These are phyloP conservation scores for Paecilomyces variotii DNA, from an alignment of 2,329 filamentous ascomycete genomes.

Conservation along the genomic window DNA sequence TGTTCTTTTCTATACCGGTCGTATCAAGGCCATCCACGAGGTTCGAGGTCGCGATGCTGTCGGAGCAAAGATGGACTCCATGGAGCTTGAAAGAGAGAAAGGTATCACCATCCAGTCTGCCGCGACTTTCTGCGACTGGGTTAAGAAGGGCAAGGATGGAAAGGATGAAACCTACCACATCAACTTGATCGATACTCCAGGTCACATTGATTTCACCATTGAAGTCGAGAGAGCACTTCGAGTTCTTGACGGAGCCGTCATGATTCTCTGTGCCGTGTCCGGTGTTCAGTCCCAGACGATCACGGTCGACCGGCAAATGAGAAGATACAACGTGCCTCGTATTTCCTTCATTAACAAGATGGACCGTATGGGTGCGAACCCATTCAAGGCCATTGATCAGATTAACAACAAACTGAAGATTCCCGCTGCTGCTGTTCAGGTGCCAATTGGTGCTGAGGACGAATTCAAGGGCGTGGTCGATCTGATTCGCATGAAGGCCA, in stretches of 20 bases:
- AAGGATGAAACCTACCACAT: conserved; percentile 90
- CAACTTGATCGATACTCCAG: conserved; percentile 97
- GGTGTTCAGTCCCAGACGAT: conserved; percentile 98
- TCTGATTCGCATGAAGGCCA: conserved; percentile 80
- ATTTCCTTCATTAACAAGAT: conserved; percentile 99
- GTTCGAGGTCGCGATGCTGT: conserved; percentile 83
- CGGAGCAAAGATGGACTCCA: conserved; percentile 99
- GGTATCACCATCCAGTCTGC: conserved; percentile 99
- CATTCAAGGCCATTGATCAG: conserved; percentile 94
- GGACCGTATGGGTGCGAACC: conserved; percentile 97
- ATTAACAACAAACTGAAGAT: conserved; percentile 96
- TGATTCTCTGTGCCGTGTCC: conserved; percentile 96
- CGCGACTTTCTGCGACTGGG: conserved; percentile 95
- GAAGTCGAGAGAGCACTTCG: conserved; percentile 93
- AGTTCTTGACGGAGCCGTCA: conserved; percentile 91
- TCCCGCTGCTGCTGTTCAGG: conserved; percentile 83
- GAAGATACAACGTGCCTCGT: conserved; percentile 90
- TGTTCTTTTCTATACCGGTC: conserved; percentile 94
- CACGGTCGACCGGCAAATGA: conserved; percentile 97
- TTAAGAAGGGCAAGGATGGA: conserved; percentile 67
- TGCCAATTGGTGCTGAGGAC: conserved; percentile 89
- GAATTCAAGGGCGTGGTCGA: conserved; percentile 90
- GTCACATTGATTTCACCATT: conserved; percentile 98
- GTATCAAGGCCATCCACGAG: conserved; percentile 95
- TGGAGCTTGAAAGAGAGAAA: conserved; percentile 97